These are phyloP conservation scores for Lindgomyces ingoldianus DNA, from an alignment of 495 filamentous ascomycete species.

Conservation along the genomic window DNA sequence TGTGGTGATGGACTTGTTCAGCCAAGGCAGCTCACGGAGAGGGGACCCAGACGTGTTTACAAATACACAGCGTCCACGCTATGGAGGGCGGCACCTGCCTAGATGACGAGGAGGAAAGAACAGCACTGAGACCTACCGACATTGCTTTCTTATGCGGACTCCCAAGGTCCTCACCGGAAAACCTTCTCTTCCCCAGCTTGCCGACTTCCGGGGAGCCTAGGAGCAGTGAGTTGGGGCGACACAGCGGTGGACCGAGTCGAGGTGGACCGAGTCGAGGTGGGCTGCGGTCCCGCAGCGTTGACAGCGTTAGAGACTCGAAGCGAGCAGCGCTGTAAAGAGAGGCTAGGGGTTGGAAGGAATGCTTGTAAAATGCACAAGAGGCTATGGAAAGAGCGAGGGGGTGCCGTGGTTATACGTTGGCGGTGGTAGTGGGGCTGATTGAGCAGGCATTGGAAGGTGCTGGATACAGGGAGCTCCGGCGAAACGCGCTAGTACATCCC, in stretches of 20 bases:
- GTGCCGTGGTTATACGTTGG: too few relatives aligned
- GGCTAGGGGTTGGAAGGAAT: too few relatives aligned
- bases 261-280: too few relatives aligned
- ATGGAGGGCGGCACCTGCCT: not conserved
- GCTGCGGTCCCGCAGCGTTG: too few relatives aligned
- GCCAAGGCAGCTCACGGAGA: not conserved
- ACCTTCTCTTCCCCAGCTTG: constrained; percentile 85
- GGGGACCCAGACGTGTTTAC: too few relatives aligned
- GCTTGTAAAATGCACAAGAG: too few relatives aligned
- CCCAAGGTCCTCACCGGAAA: constrained; percentile 70
- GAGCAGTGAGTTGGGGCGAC: constrained; percentile 25
- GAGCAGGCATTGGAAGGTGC: constrained; percentile 19
- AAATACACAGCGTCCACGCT: constrained; percentile 29
- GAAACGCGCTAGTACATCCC: constrained; percentile 24
- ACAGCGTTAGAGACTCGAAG: too few relatives aligned
- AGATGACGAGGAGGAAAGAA: not conserved
- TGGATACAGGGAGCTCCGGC: constrained; percentile 14
- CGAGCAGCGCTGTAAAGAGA: not conserved
- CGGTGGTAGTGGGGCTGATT: constrained; percentile 6
- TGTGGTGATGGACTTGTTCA: not conserved
- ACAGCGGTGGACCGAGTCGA: not conserved
- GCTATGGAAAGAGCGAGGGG: too few relatives aligned
- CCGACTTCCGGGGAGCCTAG: constrained; percentile 45
- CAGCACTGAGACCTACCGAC: constrained; percentile 62
- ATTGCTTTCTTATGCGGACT: constrained; percentile 80